Base-by-base conservation (phyloP, 2,329 filamentous ascomycete genomes). In the Aspergillus latus region DNA sequence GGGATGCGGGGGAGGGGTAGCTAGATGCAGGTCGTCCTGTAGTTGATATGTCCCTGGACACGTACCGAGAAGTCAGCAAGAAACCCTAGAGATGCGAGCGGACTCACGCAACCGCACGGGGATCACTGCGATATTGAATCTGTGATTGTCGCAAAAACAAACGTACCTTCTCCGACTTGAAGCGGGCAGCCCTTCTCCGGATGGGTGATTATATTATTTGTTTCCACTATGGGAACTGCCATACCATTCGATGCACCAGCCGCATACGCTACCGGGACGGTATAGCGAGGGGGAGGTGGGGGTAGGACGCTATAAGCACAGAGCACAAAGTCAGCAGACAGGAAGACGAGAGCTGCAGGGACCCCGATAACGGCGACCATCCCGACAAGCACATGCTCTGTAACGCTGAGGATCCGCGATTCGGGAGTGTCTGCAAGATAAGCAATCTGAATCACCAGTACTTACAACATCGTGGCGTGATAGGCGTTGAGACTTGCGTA, bases 1-100 rank as follows among this genome's bases (percentile, higher is more conserved):
- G 21, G 94, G 94, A 75, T 99, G 94, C 11, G 92, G 92, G 61
- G 93, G 93, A 55, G 94, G 94, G 34, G 92, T 97, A 44, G 94
- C 93, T 56, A 99, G 87, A 64, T 92, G 88, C 29, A 99, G 79
- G 72, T 96, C 90, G 75, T 99, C 93, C 72, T 92, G 88, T 43
- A 97, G 84, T 21, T 89, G 82, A 69, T 99, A 99, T 59, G 90
- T 93, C 68, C 92, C 91, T 94, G 65, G 52, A n/a, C 26, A 43
- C 28, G 62, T 45, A 57, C 66, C 32, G 59, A 60, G 42, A 28
- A 34, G 13, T 34, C 32, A 21, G 30, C 36, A 28, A 11, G 13
- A 28, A 50, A 26, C 7, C 21, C 10, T 9, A 29, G 26, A 44
- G 26, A 13, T 6, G 11, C 26, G 28, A 4, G 28, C 28, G 9